phyloP scores from a whole-genome alignment of 2,329 filamentous ascomycete genomes.

The Rasamsonia emersonii region DNA sequence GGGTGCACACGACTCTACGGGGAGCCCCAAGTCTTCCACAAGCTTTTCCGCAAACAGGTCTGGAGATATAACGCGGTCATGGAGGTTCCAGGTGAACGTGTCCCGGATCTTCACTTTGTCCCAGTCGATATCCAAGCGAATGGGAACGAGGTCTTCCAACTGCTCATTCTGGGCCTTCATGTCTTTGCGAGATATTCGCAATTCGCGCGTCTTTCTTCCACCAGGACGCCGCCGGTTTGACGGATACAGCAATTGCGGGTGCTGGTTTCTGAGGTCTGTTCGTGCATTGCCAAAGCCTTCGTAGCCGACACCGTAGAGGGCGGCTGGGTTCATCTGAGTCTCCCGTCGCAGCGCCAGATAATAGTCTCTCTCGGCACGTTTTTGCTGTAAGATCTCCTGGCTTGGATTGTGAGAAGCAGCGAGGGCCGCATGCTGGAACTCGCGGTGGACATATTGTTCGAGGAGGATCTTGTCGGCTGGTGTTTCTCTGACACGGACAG shows the following conservation, averaged over 20 bases:
- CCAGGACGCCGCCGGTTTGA: slow-evolving; percentile 66
- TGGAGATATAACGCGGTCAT: slow-evolving; percentile 72
- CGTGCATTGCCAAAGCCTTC: slow-evolving; percentile 79
- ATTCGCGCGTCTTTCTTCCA: slow-evolving; percentile 61
- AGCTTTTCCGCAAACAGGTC: slow-evolving; percentile 83
- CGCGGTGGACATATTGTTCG: slow-evolving; percentile 57
- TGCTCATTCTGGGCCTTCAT: slow-evolving; percentile 80
- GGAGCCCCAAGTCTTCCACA: slow-evolving; percentile 75
- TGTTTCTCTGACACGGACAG: slow-evolving; percentile 32
- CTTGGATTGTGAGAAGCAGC: slow-evolving; percentile 43
- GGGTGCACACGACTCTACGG: slow-evolving; percentile 52
- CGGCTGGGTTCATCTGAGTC: slow-evolving; percentile 47
- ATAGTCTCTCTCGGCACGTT: slow-evolving; percentile 60
- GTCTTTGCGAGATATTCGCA: slow-evolving; percentile 71
- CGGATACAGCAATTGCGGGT: slow-evolving; percentile 69
- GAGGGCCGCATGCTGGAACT: slow-evolving; percentile 51
- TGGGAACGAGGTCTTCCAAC: slow-evolving; percentile 81
- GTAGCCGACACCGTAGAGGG: slow-evolving; percentile 64
- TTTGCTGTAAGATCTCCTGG: slow-evolving; percentile 52
- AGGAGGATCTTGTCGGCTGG: slow-evolving; percentile 44
- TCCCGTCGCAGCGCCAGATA: slow-evolving; percentile 59
- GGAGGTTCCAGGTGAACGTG: slow-evolving; percentile 97
- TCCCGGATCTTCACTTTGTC: slow-evolving; percentile 93
- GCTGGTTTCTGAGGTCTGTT: slow-evolving; percentile 61
- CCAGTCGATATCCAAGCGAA: slow-evolving; percentile 87